phyloP scores from a whole-genome alignment of 192 early-diverging fungal genomes.

The Backusella mclennaniae region DNA sequence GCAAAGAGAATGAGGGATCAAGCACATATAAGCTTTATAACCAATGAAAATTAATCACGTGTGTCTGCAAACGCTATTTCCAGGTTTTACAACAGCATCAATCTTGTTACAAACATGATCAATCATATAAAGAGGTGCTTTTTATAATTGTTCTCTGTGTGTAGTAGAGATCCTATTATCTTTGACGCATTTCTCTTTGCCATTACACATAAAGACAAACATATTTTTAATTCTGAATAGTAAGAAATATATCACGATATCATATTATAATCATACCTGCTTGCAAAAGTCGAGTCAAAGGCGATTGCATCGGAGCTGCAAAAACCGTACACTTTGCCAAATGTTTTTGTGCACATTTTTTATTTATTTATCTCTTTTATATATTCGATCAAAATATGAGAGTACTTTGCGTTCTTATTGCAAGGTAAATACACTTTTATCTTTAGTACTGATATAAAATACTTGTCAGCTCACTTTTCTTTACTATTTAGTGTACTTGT shows the following conservation, averaged over 20 bases:
- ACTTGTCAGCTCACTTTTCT: not conserved
- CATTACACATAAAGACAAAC: no score
- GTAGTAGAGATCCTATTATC: no score
- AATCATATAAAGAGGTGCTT: not conserved
- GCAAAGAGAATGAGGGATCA: not conserved
- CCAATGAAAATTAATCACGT: not conserved
- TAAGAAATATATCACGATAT: no score
- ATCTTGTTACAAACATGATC: not conserved
- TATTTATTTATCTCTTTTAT: not conserved
- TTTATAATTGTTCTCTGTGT: not conserved
- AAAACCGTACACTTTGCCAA: no score
- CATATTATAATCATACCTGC: no score
- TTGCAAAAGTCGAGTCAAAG: no score
- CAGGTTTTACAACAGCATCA: not conserved
- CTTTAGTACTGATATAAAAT: not conserved
- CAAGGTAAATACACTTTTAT: not conserved
- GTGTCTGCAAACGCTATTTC: not conserved
- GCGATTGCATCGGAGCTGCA: no score
- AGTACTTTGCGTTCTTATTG: not conserved
- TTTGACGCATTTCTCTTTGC: no score
- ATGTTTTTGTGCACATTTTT: no score
- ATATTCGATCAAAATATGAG: not conserved
- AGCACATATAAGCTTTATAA: not conserved
- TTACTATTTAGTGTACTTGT: not conserved
- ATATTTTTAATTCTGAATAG: no score